Base-by-base conservation (phyloP, 345 rosid genomes). In the Crucihimalaya himalaica region DNA sequence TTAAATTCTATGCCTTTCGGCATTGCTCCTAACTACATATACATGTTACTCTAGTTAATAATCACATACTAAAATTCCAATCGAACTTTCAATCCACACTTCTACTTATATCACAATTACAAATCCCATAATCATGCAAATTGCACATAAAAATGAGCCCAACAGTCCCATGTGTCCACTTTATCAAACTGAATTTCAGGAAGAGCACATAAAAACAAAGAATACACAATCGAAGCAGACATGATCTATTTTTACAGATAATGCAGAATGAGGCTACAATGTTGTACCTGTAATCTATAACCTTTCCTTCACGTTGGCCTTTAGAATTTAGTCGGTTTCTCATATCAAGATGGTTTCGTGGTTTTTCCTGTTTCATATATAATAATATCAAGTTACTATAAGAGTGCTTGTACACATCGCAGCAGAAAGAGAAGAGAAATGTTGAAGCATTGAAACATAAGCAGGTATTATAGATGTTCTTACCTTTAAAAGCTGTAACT, bases 331-430 rank as follows among this genome's bases (percentile, higher is more conserved):
- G 80, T 3, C 97, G 86, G 78, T 95, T 87, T 79, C 97, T 85
- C 97, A 92, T 80, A 74, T 95, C 99, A 84, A 92, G 85, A 84
- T 95, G 97, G 84, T 95, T 90, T 73, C 93, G 80, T 13, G 97
- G 97, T 63, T 90, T 92, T 74, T 95, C 97, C 97, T 92, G 79
- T 20, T 68, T 16, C 54, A 11, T 35, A 69, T 5, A 48, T 3
- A 31, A 39, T 12, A 53, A 60, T n/a, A 57, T 32, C 25, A 19
- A 53, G 15, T 48, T 46, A 21, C 72, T 54, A 19, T 28, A 39
- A 15, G 10, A 2, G 6, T 12, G 12, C 19, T 4, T 35, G 23
- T 23, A 19, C 6, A 35, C 59, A 51, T 51, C 10, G 2, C 35
- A 3, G 1, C 39, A 34, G 39, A 9, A 34, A 9, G 13, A 34